Conservation (phyloP, 352 stramenopile genomes). For the Phytophthora sansomeana region DNA sequence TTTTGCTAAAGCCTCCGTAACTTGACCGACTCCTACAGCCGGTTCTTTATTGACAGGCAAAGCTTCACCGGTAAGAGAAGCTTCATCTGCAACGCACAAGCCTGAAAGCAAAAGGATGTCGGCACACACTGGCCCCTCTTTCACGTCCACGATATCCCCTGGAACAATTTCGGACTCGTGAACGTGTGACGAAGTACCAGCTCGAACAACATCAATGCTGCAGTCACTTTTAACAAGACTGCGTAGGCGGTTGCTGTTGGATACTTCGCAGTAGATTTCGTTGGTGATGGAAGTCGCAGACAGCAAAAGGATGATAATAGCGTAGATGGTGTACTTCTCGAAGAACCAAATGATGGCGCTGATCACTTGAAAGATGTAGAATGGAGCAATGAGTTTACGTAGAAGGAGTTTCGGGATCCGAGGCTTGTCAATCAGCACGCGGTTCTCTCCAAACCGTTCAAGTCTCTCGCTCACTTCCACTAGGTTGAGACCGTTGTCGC, state of each 20-base stretch:
- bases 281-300: conserved; percentile 53
- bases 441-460: conserved; percentile 57
- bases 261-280: conserved; percentile 58
- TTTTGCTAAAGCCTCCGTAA: conserved; percentile 41
- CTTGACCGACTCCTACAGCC: conserved; percentile 14
- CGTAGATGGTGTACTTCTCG: conserved; percentile 58
- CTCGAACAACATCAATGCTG: conserved; percentile 41
- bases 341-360: conserved; percentile 60
- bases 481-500: conserved; percentile 38
- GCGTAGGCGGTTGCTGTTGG: conserved; percentile 53
- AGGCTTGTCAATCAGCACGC: conserved; percentile 54
- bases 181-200: conserved; percentile 5
- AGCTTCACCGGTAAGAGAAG: conserved; percentile 59
- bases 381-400: conserved; percentile 59
- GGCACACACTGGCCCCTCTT: conserved; percentile 41
- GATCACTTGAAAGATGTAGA: conserved; percentile 73
- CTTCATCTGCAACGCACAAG: conserved; percentile 53
- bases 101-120: conserved; percentile 62
- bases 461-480: conserved; percentile 21
- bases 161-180: conserved; percentile 56
- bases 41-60: conserved; percentile 45
- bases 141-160: conserved; percentile 58
- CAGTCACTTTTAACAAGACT: conserved; percentile 49
- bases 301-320: conserved; percentile 53
- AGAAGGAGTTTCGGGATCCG: conserved; percentile 55